Evolutionary conservation across 257 asterid genomes (phyloP), one percentile per base, ranked within the genome.

Genomic region (Datura wrightii): DNA sequence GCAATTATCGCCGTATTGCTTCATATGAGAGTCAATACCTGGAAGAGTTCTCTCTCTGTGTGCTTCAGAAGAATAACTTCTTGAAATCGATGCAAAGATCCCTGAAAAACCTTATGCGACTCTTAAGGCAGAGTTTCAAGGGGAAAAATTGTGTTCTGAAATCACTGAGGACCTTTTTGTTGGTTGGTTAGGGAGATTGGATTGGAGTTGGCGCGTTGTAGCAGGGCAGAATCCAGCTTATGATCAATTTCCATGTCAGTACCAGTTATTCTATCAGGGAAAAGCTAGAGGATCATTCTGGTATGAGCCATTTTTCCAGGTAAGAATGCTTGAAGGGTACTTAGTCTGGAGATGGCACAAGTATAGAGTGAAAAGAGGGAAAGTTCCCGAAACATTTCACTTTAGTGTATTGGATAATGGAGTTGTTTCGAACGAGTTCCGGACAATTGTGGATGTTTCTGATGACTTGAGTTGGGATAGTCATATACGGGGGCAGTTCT

Each of bases 211-310:
- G 99, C 93, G 98, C 1, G 98, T 96, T 36, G 97, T 93, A 55
- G 96, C 98, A 0, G 99, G 99, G 56, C 98, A 96, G 84, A 96
- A 96, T 91, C 99, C 98, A 0, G 98, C 99, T 31, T 96, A 96
- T 79, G 99, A 96, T 86, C 98, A 94, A 86, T 96, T 94, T 60
- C 99, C 99, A 14, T 96, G 99, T 89, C 99, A 94, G 87, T 94
- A 90, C 90, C 99, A 96, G 89, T 84, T 96, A 56, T 96, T 93
- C 89, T 96, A 94, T 59, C 82, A 98, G 87, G 98, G 98, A 42
- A 90, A 85, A 86, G 98, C 98, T 5, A 96, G 86, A 87, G 98
- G 99, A 60, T 93, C 99, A 31, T 93, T 96, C 79, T 96, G 99
- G 98, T 96, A 93, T 63, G 99, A 94, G 84, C 98, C 99, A 5